Conservation (phyloP, 176 grass and related monocot species). For the Guadua angustifolia region DNA sequence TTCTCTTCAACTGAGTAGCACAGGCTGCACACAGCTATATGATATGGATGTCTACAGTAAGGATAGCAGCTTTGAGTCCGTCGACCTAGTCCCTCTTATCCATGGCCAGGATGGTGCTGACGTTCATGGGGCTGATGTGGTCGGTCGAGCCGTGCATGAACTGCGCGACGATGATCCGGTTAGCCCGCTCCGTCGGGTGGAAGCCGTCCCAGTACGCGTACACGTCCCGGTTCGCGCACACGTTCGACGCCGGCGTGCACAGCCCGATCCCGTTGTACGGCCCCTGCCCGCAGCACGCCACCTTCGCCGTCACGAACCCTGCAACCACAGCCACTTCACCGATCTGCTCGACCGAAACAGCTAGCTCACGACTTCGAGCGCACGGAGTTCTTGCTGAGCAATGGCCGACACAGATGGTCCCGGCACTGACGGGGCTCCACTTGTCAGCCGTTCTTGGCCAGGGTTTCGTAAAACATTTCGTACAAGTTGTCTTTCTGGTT, state of each 20-base stretch:
- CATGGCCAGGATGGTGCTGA: slow-evolving; percentile 92
- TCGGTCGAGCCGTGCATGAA: slow-evolving; percentile 79
- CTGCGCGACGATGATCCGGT: slow-evolving; percentile 79
- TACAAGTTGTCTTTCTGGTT: neutral
- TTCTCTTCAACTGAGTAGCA: neutral
- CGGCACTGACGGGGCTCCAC: neutral
- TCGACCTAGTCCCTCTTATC: slow-evolving; percentile 43
- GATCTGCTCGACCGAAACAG: neutral
- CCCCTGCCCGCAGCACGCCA: slow-evolving; percentile 93
- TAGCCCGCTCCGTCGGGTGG: slow-evolving; percentile 90
- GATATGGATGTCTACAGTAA: neutral
- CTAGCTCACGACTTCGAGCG: neutral
- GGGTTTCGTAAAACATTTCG: neutral
- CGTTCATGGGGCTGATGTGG: slow-evolving; percentile 92
- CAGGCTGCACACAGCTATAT: slow-evolving; percentile 6
- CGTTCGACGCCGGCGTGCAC: slow-evolving; percentile 76
- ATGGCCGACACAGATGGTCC: neutral
- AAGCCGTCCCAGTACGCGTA: slow-evolving; percentile 91
- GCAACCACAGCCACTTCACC: neutral
- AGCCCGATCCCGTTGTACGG: slow-evolving; percentile 90
- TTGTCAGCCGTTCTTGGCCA: neutral
- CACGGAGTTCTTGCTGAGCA: neutral
- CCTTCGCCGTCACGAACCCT: slow-evolving; percentile 83
- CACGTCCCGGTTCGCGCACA: slow-evolving; percentile 67
- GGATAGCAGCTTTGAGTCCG: neutral